Evolutionary conservation across 2,329 filamentous ascomycete species (phyloP).

Genomic region (Elsinoe batatas): DNA sequence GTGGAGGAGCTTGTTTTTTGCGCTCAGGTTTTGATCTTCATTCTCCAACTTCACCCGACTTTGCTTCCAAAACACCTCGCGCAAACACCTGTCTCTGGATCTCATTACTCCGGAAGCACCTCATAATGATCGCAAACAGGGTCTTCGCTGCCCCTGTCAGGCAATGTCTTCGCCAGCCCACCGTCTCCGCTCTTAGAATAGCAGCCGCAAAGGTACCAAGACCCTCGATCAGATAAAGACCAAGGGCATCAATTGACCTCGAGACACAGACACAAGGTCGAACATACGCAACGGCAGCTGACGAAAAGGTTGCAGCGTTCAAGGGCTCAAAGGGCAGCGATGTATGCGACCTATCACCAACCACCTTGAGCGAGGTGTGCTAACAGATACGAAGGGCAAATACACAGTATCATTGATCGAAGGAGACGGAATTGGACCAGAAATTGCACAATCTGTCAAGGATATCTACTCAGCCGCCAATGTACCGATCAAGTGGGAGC

Average conservation of each 20-base stretch:
- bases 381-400: conserved; percentile 56
- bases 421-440: conserved; percentile 96
- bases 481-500: conserved; percentile 95
- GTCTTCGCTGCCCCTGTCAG: conserved; percentile 65
- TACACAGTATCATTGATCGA: conserved; percentile 96
- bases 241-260: neutral
- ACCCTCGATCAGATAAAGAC: conserved; percentile 12
- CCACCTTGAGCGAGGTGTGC: neutral
- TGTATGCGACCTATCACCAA: conserved; percentile 46
- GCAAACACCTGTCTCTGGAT: conserved; percentile 3
- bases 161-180: conserved; percentile 65
- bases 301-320: conserved; percentile 81
- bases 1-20: conserved; percentile 12
- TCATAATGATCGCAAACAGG: conserved; percentile 75
- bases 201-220: conserved; percentile 16
- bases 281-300: conserved; percentile 48
- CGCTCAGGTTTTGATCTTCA: conserved; percentile 12
- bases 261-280: conserved; percentile 24
- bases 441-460: conserved; percentile 97
- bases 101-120: conserved; percentile 14
- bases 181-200: conserved; percentile 27
- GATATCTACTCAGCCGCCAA: conserved; percentile 95
- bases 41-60: conserved; percentile 6
- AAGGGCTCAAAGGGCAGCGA: conserved; percentile 79
- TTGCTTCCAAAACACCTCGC: conserved; percentile 10